Evolutionary conservation across 768 basidiomycete genomes (phyloP).

Genomic region (Suillus subaureus): DNA sequence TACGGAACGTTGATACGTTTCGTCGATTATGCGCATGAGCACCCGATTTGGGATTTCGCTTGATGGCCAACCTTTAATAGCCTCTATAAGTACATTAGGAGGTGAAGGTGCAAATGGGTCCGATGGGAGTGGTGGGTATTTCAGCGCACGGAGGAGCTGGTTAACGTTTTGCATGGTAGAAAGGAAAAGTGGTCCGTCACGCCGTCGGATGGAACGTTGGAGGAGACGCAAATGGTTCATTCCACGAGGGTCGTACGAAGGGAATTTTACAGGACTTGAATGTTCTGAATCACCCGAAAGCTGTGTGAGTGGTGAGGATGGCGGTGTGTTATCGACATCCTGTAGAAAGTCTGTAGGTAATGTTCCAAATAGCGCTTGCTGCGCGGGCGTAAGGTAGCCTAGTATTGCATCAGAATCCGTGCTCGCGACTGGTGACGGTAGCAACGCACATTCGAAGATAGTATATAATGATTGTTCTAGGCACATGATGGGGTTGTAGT

Average conservation of each 20-base stretch:
- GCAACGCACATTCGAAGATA: constrained; percentile 65
- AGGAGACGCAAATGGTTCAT: constrained; percentile 56
- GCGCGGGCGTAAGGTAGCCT: constrained; percentile 71
- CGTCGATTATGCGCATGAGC: constrained; percentile 77
- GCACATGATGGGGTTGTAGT: constrained; percentile 85
- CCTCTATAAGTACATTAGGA: constrained; percentile 51
- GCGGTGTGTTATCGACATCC: constrained; percentile 29
- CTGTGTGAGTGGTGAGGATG: constrained; percentile 29
- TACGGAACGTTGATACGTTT: constrained; percentile 91
- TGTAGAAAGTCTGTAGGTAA: constrained; percentile 47
- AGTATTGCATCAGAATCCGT: constrained; percentile 15
- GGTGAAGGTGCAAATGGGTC: constrained; percentile 50
- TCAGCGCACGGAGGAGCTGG: constrained; percentile 58
- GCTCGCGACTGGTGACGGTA: background rate
- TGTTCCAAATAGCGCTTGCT: constrained; percentile 68
- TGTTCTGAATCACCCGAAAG: constrained; percentile 37
- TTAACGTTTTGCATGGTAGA: constrained; percentile 65
- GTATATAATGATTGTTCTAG: constrained; percentile 71
- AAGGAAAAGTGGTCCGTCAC: constrained; percentile 74
- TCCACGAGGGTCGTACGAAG: constrained; percentile 27
- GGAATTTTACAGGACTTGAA: constrained; percentile 33
- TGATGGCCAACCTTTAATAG: constrained; percentile 51
- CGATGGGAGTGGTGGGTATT: constrained; percentile 60
- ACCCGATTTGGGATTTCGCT: constrained; percentile 65
- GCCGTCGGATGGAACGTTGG: constrained; percentile 67